A percentile compares a stretch with the other conserved stretches of the same genome.
Evolutionary conservation across 345 rosid species (phyloP).

Genomic region (Linum usitatissimum): DNA sequence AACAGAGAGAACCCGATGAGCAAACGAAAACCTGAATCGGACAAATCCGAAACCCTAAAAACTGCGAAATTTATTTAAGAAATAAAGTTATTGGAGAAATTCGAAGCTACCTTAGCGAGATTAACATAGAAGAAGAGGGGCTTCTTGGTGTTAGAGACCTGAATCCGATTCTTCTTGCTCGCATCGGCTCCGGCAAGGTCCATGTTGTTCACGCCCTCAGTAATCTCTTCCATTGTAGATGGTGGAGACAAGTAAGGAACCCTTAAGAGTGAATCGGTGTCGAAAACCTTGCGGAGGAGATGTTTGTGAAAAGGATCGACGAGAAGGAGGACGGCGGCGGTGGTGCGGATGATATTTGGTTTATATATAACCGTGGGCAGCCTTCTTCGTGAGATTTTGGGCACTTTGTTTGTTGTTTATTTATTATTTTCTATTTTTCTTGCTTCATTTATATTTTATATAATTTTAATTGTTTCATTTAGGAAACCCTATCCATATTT

Average conservation of each 20-base stretch:
- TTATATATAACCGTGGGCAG: not conserved
- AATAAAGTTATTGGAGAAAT: not conserved
- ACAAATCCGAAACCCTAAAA: not conserved
- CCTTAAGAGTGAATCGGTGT: not conserved
- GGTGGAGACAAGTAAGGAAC: not conserved
- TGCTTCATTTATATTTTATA: not conserved
- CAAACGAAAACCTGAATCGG: slow-evolving; percentile 6
- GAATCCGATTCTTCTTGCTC: slow-evolving; percentile 77
- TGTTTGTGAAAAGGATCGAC: not conserved
- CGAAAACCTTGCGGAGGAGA: not conserved
- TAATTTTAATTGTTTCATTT: too few species aligned
- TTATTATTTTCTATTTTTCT: too few species aligned
- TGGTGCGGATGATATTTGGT: not conserved
- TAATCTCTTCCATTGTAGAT: slow-evolving; percentile 53
- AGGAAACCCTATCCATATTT: too few species aligned
- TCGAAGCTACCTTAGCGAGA: slow-evolving; percentile 65
- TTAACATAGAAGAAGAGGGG: slow-evolving; percentile 92
- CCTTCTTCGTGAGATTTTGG: not conserved
- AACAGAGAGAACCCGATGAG: not conserved
- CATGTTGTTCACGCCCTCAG: slow-evolving; percentile 55
- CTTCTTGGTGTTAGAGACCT: slow-evolving; percentile 89
- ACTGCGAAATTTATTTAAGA: not conserved
- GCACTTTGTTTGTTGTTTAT: not conserved
- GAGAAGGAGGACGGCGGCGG: not conserved
- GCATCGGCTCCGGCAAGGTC: slow-evolving; percentile 32